Evolutionary conservation across 1,139 yeast genomes (phyloP).

Genomic region (Suhomyces coccinellae): DNA sequence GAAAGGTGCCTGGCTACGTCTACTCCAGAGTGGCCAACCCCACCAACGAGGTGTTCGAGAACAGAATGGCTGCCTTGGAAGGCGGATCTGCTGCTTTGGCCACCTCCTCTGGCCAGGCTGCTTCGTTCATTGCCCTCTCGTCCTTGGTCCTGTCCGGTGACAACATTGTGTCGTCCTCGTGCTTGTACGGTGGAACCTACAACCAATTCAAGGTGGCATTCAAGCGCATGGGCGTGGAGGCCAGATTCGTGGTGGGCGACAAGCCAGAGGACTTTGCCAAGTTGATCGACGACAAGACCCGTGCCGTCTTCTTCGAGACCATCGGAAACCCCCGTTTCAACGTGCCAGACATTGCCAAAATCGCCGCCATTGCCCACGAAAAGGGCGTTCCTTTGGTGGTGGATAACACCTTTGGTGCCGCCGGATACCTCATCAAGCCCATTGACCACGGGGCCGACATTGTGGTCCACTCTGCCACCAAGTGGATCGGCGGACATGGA

Average conservation of each 20-base stretch:
- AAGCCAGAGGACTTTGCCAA: conserved; percentile 67
- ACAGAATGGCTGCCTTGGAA: conserved; percentile 88
- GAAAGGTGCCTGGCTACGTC: conserved; percentile 40
- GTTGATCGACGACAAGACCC: conserved; percentile 78
- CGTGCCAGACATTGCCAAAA: conserved; percentile 84
- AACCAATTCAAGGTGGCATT: conserved; percentile 92
- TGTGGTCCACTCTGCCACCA: conserved; percentile 86
- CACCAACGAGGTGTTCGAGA: conserved; percentile 85
- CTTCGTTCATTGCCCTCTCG: conserved; percentile 81
- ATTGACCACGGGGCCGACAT: conserved; percentile 88
- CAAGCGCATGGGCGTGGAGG: conserved; percentile 81
- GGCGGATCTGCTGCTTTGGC: conserved; percentile 90
- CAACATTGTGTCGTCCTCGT: conserved; percentile 82
- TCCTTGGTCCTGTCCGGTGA: conserved; percentile 72
- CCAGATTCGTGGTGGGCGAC: conserved; percentile 81
- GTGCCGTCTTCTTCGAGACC: conserved; percentile 85
- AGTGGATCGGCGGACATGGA: conserved; percentile 99
- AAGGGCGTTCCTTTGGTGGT: conserved; percentile 90
- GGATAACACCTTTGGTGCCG: conserved; percentile 97
- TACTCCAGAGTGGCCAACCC: conserved; percentile 93
- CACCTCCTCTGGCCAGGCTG: conserved; percentile 91
- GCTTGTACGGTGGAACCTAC: conserved; percentile 91
- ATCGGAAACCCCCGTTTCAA: conserved; percentile 94
- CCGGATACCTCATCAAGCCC: conserved; percentile 85
- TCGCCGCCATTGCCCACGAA: conserved; percentile 77